These are phyloP conservation scores for Colletotrichum spinosum DNA, from an alignment of 2,329 filamentous ascomycete species.

Conservation along the genomic window DNA sequence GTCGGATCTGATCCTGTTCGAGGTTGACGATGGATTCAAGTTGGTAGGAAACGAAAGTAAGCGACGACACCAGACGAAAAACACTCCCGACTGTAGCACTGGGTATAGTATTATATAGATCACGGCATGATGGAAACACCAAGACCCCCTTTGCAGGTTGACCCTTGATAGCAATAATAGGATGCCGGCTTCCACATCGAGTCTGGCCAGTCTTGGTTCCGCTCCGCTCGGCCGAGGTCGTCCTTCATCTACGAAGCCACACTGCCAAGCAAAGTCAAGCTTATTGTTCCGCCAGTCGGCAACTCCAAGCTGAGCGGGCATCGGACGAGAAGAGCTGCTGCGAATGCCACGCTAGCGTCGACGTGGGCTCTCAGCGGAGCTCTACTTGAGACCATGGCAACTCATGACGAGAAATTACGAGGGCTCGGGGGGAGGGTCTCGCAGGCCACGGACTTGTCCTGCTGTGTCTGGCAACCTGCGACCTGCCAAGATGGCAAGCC, in stretches of 20 bases:
- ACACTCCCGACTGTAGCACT: too few relatives aligned
- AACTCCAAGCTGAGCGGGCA: neutral
- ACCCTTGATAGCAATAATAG: neutral
- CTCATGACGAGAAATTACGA: neutral
- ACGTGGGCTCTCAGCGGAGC: constrained; percentile 2
- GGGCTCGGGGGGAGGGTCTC: neutral
- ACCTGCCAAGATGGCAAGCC: constrained; percentile 5
- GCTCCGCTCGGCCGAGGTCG: constrained; percentile 32
- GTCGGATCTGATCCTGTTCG: neutral
- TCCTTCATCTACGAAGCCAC: constrained; percentile 4
- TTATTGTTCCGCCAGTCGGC: constrained; percentile 34
- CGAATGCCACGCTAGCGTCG: constrained; percentile 11
- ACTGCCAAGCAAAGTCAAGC: constrained; percentile 21
- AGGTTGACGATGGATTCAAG: too few relatives aligned
- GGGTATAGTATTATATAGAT: too few relatives aligned
- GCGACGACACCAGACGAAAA: too few relatives aligned
- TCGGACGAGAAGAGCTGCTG: neutral
- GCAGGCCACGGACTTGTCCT: constrained; percentile 6
- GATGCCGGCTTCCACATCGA: constrained; percentile 2
- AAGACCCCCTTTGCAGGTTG: neutral
- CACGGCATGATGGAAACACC: neutral
- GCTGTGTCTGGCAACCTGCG: neutral
- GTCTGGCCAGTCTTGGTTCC: constrained; percentile 1
- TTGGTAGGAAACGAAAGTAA: too few relatives aligned
- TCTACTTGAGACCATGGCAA: constrained; percentile 25